Evolutionary conservation across 2,329 filamentous ascomycete genomes (phyloP), one percentile per base, ranked within the genome.

Genomic region (Alternaria incomplexa): DNA sequence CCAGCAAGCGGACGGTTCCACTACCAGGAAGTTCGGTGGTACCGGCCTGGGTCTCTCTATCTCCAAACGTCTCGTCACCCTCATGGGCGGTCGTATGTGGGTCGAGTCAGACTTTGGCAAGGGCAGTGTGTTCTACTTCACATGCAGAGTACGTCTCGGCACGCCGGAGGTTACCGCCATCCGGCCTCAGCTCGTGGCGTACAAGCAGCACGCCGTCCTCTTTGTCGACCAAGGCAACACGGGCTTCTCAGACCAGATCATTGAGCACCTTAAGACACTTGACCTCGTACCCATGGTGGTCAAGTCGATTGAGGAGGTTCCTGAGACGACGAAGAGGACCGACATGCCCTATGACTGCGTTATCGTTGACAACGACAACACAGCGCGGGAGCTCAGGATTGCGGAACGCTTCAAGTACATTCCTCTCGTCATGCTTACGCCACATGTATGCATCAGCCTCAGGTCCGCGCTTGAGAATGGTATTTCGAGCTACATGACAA

Each of bases 401-500:
- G 91, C 96, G 55, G 95, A 97, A 76, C 93, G 96, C 78, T 97
- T 97, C 86, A 97, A 97, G 83, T 98, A 97, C 77, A 93, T 97
- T 48, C 96, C 96, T 3, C 94, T 99, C 68, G 95, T 99, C 46
- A 88, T 98, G 64, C 83, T 98, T 48, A 96, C 93, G 47, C 93
- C 95, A 0, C 85, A 93, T 36, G 93, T 98, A 12, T 92, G 94
- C 64, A 93, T 98, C 70, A 96, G 90, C 79, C 86, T 99, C 72
- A 97, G 97, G 83, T 96, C 93, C 4, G 96, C 95, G 62, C 84
- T 98, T 63, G 96, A 98, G 78, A 87, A 98, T 67, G 95, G 96
- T 66, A 97, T 99, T 71, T 96, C 94, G n/a, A 97, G 94, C 54
- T 98, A 97, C 81, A 97, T 98, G 93, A 98, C 96, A 2, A 97